Evolutionary conservation across 2,329 filamentous ascomycete species (phyloP).

Genomic region (Aspergillus novofumigatus): DNA sequence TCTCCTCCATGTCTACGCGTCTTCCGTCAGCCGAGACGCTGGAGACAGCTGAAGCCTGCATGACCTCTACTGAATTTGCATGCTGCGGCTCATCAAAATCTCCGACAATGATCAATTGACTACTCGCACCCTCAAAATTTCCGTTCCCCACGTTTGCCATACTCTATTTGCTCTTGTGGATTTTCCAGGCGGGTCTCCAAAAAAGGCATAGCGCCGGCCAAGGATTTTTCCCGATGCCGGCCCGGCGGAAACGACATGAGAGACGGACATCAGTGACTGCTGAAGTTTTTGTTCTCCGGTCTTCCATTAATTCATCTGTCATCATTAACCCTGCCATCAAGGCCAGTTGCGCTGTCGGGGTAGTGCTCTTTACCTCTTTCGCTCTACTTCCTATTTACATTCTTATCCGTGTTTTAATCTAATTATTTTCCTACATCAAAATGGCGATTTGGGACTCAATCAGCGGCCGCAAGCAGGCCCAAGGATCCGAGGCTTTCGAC

Average conservation of each 20-base stretch:
- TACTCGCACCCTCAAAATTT: background rate
- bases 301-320: conserved; percentile 3
- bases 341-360: conserved; percentile 1
- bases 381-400: conserved; percentile 18
- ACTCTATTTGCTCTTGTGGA: conserved; percentile 23
- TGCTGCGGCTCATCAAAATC: background rate
- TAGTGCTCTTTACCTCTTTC: conserved; percentile 4
- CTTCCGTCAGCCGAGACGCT: conserved; percentile 9
- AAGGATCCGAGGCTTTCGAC: conserved; percentile 61
- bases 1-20: conserved; percentile 26
- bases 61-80: conserved; percentile 8
- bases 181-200: conserved; percentile 23
- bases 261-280: conserved; percentile 16
- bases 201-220: conserved; percentile 23
- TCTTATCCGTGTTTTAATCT: conserved; percentile 24
- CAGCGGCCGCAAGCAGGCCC: conserved; percentile 56
- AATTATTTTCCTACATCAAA: conserved; percentile 19
- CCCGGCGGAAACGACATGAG: conserved; percentile 21
- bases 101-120: background rate
- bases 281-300: conserved; percentile 36
- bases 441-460: conserved; percentile 61
- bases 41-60: conserved; percentile 12
- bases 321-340: conserved; percentile 9
- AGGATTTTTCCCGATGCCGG: conserved; percentile 18
- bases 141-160: conserved; percentile 26